Percentiles rank a stretch among this genome's conserved stretches.
Conservation (phyloP, 129 eudicot genomes). For the Pittosporum tobira region DNA sequence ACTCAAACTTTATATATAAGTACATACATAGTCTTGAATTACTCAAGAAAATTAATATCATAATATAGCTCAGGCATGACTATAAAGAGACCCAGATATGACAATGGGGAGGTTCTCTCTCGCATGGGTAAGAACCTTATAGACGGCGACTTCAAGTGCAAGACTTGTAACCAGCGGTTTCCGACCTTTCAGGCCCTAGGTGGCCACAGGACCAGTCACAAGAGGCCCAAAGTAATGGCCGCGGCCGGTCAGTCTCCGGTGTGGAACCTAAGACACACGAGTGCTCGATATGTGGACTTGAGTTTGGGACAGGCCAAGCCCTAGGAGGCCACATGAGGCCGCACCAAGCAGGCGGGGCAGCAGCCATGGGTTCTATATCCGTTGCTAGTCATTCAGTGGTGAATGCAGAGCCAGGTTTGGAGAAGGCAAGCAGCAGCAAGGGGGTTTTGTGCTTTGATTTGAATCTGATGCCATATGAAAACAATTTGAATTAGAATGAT, state of each 20-base stretch:
- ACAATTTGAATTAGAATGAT: constrained; percentile 6
- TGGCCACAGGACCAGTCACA: constrained; percentile 32
- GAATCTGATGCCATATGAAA: constrained; percentile 7
- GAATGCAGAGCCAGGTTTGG: not conserved
- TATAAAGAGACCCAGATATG: constrained; percentile 25
- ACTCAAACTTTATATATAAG: no score
- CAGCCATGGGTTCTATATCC: no score
- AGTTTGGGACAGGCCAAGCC: constrained; percentile 21
- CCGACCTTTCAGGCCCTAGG: constrained; percentile 25
- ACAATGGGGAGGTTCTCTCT: constrained; percentile 31
- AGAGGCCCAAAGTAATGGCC: no score
- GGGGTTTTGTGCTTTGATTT: constrained; percentile 12
- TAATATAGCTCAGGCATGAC: no score
- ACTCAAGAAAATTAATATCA: no score
- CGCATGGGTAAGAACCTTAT: constrained; percentile 23
- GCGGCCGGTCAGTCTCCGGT: no score
- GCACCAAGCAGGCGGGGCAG: no score
- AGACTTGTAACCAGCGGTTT: constrained; percentile 11
- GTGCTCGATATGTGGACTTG: constrained; percentile 22
- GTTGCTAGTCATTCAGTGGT: no score
- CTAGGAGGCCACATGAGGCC: constrained; percentile 29
- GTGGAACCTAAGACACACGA: constrained; percentile 13
- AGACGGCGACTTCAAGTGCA: constrained; percentile 18
- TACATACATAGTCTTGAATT: no score
- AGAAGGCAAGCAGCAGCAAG: constrained; percentile 1